Base-by-base conservation (phyloP, 2,329 filamentous ascomycete species). In the Botrytis fabae region DNA sequence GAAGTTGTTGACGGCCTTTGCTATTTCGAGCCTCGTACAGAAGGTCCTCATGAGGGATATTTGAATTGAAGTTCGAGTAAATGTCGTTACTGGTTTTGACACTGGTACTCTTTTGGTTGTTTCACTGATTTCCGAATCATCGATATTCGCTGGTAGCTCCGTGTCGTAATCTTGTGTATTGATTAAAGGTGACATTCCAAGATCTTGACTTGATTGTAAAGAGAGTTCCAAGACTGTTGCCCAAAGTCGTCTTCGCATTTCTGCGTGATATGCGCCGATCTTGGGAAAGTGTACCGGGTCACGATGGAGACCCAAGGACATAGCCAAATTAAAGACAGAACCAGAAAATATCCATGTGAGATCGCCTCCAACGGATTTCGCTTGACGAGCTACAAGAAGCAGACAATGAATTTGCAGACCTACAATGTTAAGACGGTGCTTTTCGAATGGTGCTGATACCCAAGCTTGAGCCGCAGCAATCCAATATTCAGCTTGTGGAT, bases 201-300 rank as follows among this genome's bases (percentile, higher is more conserved):
- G 83, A 73, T 87, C 85, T 57, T 87, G 80, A 44, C 85, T 84
- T 2, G 83, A 82, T 76, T 88, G 85, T n/a, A 89, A 72, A 14
- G 84, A 84, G 6, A 89, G 78, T 77, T 89, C 87, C 8, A 89
- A 73, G 22, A 88, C 83, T 0, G 86, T 87, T 7, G 85, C 84
- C 88, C 88, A 90, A 1, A 90, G 77, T 4, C 88, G 83, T 5
- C 87, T 82, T 2, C 87, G 83, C 80, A 90, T 84, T 79, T 90
- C 88, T 0, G 84, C 82, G 38, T 83, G 82, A 60, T 86, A 84
- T 1, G 80, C 77, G 2, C 85, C 83, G 82, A 87, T 85, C 32
- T 83, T 82, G 16, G 83, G 82, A 9, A 89, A 83, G 71, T 84
- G 81, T 51, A 80, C 82, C 0, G 88, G 88, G 72, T 90, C 88